A percentile compares a stretch with the other conserved stretches of the same genome.
phyloP scores from a whole-genome alignment of 2,329 filamentous ascomycete species.

The Raffaelea ambrosiae region DNA sequence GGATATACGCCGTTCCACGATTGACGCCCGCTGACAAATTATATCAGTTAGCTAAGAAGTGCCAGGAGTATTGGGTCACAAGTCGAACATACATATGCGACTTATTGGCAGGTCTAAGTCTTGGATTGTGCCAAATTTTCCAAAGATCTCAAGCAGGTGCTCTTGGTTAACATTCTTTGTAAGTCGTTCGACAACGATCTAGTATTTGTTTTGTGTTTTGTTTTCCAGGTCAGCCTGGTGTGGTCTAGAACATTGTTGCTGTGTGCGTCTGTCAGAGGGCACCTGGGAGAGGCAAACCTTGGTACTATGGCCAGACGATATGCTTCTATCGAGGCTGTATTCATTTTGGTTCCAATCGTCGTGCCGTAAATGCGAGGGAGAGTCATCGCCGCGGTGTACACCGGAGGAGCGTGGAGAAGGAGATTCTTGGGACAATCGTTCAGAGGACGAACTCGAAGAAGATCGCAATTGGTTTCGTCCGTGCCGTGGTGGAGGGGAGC shows the following conservation, averaged over 20 bases:
- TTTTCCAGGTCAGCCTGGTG: conserved; percentile 5
- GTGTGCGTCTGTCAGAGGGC: too few species aligned
- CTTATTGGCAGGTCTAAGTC: conserved; percentile 89
- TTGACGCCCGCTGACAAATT: conserved; percentile 59
- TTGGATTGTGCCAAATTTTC: conserved; percentile 74
- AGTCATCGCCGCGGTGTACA: too few species aligned
- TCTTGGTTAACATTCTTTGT: conserved; percentile 89
- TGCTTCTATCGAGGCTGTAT: neutral
- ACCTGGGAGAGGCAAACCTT: neutral
- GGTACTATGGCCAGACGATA: neutral
- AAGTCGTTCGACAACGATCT: conserved; percentile 94
- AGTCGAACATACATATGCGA: conserved; percentile 58
- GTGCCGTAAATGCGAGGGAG: neutral
- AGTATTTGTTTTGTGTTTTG: too few species aligned
- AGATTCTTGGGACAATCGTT: neutral
- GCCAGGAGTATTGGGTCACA: neutral
- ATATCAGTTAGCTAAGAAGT: neutral
- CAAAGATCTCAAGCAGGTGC: conserved; percentile 88
- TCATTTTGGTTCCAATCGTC: neutral
- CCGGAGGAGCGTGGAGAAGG: neutral
- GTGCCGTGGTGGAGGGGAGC: neutral
- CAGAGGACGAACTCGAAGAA: neutral
- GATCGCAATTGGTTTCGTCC: neutral
- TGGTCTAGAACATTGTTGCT: too few species aligned
- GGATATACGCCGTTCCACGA: conserved; percentile 85